A percentile compares a stretch with the other conserved stretches of the same genome.
phyloP scores from a whole-genome alignment of 306 rosid genomes.

The Lagenaria siceraria region DNA sequence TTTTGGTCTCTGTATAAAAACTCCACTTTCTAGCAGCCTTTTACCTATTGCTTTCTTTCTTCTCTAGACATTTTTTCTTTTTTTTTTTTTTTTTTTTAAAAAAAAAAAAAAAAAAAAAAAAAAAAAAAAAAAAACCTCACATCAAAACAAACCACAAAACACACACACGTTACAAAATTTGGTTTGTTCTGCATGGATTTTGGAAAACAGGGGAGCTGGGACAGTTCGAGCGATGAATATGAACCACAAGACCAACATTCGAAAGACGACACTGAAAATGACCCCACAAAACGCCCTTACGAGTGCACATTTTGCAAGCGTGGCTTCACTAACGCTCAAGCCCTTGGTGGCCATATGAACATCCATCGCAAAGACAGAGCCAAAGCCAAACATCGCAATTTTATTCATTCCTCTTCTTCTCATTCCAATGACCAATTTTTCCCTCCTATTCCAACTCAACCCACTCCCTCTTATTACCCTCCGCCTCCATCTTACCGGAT shows the following conservation, averaged over 20 bases:
- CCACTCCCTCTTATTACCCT: neutral
- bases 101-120: no score
- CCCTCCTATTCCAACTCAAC: neutral
- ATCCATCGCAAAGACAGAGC: constrained; percentile 79
- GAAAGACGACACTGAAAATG: constrained; percentile 3
- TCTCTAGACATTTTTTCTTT: neutral
- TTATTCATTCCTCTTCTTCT: neutral
- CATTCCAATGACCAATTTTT: neutral
- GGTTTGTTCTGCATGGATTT: constrained; percentile 21
- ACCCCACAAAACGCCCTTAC: constrained; percentile 33
- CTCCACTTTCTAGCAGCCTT: constrained; percentile 17
- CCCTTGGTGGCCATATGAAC: constrained; percentile 94
- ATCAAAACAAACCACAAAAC: no score
- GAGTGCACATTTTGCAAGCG: constrained; percentile 82
- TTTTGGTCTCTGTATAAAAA: constrained; percentile 16
- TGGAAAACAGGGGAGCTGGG: constrained; percentile 25
- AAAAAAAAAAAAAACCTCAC: no score
- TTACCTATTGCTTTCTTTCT: neutral
- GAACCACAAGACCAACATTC: constrained; percentile 11
- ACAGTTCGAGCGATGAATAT: constrained; percentile 52
- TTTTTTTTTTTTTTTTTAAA: no score
- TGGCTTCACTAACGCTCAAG: constrained; percentile 96
- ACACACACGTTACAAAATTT: no score
- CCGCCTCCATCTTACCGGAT: constrained; percentile 1
- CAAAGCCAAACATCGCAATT: constrained; percentile 32